These are phyloP conservation scores for Arabidopsis lyrata DNA, from an alignment of 441 rosid species.

Conservation along the genomic window DNA sequence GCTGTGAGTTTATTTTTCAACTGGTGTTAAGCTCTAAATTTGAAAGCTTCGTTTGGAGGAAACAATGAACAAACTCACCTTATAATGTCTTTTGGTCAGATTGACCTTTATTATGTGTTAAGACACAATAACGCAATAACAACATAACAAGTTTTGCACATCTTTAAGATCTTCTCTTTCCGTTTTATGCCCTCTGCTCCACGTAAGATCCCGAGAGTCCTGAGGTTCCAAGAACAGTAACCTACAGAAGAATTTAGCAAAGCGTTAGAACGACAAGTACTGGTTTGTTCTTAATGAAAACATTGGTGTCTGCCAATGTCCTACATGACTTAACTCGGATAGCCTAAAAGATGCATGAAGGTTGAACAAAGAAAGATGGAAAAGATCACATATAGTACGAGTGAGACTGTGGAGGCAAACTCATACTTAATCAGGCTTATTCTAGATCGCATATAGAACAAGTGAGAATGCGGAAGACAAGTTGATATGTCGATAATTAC, in stretches of 20 bases:
- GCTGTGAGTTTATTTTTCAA: slow-evolving; percentile 34
- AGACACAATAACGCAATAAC: slow-evolving; percentile 28
- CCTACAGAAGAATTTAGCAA: slow-evolving; percentile 54
- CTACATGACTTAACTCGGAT: not conserved
- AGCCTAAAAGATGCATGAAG: slow-evolving; percentile 8
- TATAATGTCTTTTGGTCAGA: slow-evolving; percentile 33
- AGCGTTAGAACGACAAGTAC: not conserved
- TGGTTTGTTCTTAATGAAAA: not conserved
- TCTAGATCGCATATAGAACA: not conserved
- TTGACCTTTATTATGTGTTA: slow-evolving; percentile 40
- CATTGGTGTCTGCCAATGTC: not conserved
- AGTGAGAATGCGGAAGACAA: not conserved
- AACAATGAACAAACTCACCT: slow-evolving; percentile 38
- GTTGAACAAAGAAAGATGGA: not conserved
- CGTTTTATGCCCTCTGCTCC: slow-evolving; percentile 73
- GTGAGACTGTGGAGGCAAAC: not conserved
- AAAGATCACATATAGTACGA: not conserved
- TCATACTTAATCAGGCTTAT: not conserved
- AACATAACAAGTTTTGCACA: slow-evolving; percentile 28
- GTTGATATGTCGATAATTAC: not conserved
- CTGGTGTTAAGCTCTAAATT: slow-evolving; percentile 18
- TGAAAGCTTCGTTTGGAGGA: slow-evolving; percentile 24
- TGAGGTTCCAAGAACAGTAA: slow-evolving; percentile 88
- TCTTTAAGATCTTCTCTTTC: slow-evolving; percentile 10
- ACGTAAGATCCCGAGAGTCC: slow-evolving; percentile 92